Evolutionary conservation across 306 rosid genomes (phyloP).

Genomic region (Casuarina equisetifolia): DNA sequence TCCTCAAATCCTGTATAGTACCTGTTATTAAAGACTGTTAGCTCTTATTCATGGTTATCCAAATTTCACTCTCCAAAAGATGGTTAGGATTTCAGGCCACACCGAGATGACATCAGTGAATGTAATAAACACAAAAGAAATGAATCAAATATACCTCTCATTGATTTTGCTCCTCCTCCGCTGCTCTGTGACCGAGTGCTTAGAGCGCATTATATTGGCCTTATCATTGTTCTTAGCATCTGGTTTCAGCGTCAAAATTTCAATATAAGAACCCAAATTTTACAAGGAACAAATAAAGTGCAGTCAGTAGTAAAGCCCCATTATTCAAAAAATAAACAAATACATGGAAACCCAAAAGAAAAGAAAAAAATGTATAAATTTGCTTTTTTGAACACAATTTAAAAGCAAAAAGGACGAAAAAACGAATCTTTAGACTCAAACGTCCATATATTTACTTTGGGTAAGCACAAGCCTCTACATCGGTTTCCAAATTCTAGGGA

Average conservation of each 20-base stretch:
- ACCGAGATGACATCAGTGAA: not conserved
- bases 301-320: constrained; percentile 25
- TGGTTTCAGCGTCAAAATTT: constrained; percentile 36
- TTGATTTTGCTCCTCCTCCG: constrained; percentile 99
- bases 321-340: not conserved
- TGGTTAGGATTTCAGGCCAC: not conserved
- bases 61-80: not conserved
- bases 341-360: not conserved
- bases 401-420: not conserved
- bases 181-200: constrained; percentile 99
- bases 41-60: not conserved
- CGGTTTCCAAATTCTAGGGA: not conserved
- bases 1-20: not conserved
- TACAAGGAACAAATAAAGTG: constrained; percentile 7
- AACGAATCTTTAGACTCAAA: not conserved
- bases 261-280: constrained; percentile 27
- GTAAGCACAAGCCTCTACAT: not conserved
- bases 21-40: not conserved
- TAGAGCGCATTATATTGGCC: constrained; percentile 78
- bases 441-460: not conserved
- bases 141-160: constrained; percentile 67
- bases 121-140: not conserved
- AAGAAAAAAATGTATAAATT: not conserved
- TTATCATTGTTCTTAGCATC: constrained; percentile 79
- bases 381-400: not conserved